These are phyloP conservation scores for Paralagenidium karlingii DNA, from an alignment of 352 stramenopile species.

Conservation along the genomic window DNA sequence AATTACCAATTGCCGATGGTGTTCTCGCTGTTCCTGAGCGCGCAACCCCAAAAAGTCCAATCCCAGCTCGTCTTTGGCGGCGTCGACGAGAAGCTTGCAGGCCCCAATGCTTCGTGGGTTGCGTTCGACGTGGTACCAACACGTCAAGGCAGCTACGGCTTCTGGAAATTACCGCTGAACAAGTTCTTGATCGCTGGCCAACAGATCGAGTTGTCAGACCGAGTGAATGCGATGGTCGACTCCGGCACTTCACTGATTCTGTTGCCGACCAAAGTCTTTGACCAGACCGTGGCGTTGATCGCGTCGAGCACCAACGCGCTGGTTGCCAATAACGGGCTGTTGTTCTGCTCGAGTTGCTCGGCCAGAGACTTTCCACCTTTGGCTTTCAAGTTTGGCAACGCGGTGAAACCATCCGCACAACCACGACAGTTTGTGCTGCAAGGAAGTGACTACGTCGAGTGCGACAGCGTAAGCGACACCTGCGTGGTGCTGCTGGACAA, in stretches of 20 bases:
- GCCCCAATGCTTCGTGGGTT: slow-evolving; percentile 1
- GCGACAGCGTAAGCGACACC: slow-evolving; percentile 27
- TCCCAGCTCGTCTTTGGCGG: slow-evolving; percentile 51
- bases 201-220: slow-evolving; percentile 8
- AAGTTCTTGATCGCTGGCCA: not conserved
- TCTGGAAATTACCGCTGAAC: slow-evolving; percentile 1
- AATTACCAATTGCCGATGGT: slow-evolving; percentile 11
- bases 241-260: slow-evolving; percentile 53
- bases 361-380: slow-evolving; percentile 39
- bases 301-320: slow-evolving; percentile 22
- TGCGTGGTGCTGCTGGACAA: slow-evolving; percentile 47
- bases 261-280: slow-evolving; percentile 28
- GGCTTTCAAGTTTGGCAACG: slow-evolving; percentile 20
- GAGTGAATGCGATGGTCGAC: slow-evolving; percentile 36
- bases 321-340: too few relatives aligned
- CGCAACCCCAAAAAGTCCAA: slow-evolving; percentile 20
- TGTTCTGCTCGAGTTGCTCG: slow-evolving; percentile 28
- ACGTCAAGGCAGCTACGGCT: not conserved
- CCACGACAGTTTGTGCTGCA: slow-evolving; percentile 26
- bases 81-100: slow-evolving; percentile 22
- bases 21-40: slow-evolving; percentile 64
- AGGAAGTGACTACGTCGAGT: slow-evolving; percentile 48
- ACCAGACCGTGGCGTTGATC: slow-evolving; percentile 20
- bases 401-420: not conserved
- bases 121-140: slow-evolving; percentile 16